Percentiles rank a stretch among this genome's conserved stretches.
These are phyloP conservation scores for Stropharia rugosoannulata DNA, from an alignment of 768 basidiomycete species.

Conservation along the genomic window DNA sequence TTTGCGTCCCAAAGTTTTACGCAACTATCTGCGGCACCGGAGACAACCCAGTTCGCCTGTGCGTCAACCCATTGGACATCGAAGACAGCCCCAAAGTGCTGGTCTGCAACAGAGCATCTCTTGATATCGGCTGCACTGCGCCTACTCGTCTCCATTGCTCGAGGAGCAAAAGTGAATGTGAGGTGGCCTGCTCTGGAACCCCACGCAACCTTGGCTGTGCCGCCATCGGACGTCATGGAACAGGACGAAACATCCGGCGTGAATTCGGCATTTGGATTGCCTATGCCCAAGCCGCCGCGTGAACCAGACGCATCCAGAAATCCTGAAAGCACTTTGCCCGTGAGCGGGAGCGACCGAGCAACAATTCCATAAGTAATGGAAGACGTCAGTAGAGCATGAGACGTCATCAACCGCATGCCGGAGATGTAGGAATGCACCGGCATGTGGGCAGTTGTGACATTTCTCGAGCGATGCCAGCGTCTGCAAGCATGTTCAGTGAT, in stretches of 20 bases:
- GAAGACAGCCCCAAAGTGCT: constrained; percentile 60
- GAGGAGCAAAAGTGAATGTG: constrained; percentile 53
- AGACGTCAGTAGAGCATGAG: constrained; percentile 55
- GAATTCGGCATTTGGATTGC: constrained; percentile 77
- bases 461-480: constrained; percentile 69
- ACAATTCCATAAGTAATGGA: constrained; percentile 71
- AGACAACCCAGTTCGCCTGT: constrained; percentile 34
- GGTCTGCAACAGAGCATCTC: constrained; percentile 52
- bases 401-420: constrained; percentile 58
- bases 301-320: constrained; percentile 65
- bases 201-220: constrained; percentile 70
- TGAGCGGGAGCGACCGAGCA: constrained; percentile 69
- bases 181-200: constrained; percentile 72
- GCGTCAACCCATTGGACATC: constrained; percentile 52
- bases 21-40: constrained; percentile 59
- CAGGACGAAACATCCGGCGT: constrained; percentile 64
- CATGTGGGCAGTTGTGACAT: constrained; percentile 56
- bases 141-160: constrained; percentile 55
- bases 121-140: constrained; percentile 44
- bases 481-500: constrained; percentile 33
- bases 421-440: constrained; percentile 62
- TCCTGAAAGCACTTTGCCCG: constrained; percentile 67
- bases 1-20: constrained; percentile 76
- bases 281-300: constrained; percentile 57
- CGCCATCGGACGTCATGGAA: constrained; percentile 57